Conservation (phyloP, 2,329 filamentous ascomycete species). For the Lithohypha guttulata region DNA sequence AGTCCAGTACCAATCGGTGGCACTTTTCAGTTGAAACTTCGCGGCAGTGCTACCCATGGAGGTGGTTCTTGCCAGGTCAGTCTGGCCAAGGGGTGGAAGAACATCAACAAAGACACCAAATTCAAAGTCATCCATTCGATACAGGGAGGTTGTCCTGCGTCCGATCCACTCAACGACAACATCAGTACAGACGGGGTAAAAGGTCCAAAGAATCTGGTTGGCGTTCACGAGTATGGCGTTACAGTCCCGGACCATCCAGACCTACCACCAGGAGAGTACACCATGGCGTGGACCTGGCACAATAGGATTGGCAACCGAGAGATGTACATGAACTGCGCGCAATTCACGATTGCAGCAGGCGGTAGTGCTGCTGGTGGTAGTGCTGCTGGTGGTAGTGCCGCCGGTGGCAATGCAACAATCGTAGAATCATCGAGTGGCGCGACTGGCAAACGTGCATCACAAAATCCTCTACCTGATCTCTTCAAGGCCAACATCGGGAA, state of each 20-base stretch:
- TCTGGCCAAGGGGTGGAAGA: constrained; percentile 66
- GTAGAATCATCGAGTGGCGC: constrained; percentile 20
- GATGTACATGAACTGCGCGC: constrained; percentile 95
- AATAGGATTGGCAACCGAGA: constrained; percentile 88
- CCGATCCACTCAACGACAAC: constrained; percentile 47
- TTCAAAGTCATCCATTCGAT: constrained; percentile 90
- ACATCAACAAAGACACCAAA: constrained; percentile 53
- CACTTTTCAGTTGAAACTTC: constrained; percentile 51
- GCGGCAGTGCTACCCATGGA: constrained; percentile 67
- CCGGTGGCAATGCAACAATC: constrained; percentile 38
- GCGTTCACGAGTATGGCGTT: constrained; percentile 60
- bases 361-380: no score
- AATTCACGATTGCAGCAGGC: constrained; percentile 57
- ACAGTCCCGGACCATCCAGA: constrained; percentile 51
- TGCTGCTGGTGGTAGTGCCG: no score
- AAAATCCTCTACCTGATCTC: constrained; percentile 59
- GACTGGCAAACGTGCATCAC: constrained; percentile 20
- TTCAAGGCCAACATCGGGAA: constrained; percentile 56
- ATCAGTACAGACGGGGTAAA: constrained; percentile 31
- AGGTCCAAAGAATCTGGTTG: no score
- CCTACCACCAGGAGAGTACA: constrained; percentile 65
- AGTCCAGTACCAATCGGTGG: constrained; percentile 57
- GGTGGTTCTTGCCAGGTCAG: constrained; percentile 88
- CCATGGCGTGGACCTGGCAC: constrained; percentile 88
- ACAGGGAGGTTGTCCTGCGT: constrained; percentile 71